Conservation (phyloP, 1,284 basidiomycete genomes). For the Boletus nobilissimus region DNA sequence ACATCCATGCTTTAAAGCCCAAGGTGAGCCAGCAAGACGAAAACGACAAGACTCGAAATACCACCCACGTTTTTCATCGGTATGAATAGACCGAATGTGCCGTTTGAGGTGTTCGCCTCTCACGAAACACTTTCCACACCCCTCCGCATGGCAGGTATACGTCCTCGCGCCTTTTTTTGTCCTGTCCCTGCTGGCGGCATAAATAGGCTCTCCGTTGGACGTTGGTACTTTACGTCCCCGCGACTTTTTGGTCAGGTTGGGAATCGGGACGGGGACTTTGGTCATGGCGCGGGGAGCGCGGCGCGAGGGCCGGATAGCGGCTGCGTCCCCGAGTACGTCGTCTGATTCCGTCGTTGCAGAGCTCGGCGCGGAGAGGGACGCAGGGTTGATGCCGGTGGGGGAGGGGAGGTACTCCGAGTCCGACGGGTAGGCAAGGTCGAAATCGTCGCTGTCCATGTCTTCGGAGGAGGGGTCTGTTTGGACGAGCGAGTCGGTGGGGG, state of each 20-base stretch:
- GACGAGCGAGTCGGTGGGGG: constrained; percentile 11
- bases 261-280: constrained; percentile 67
- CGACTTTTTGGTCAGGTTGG: constrained; percentile 80
- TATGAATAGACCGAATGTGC: constrained; percentile 73
- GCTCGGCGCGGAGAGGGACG: constrained; percentile 7
- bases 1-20: constrained; percentile 62
- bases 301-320: constrained; percentile 30
- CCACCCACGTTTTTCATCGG: constrained; percentile 71
- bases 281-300: constrained; percentile 38
- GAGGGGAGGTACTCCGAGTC: constrained; percentile 41
- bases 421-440: constrained; percentile 31
- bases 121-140: constrained; percentile 67
- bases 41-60: not conserved
- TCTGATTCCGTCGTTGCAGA: not conserved
- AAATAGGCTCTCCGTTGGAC: constrained; percentile 38
- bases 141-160: constrained; percentile 62
- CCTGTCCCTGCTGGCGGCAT: constrained; percentile 42
- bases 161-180: constrained; percentile 52
- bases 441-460: constrained; percentile 37
- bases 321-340: not conserved
- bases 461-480: constrained; percentile 21
- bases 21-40: not conserved
- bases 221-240: constrained; percentile 78
- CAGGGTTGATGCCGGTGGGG: constrained; percentile 22
- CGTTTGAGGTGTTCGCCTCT: constrained; percentile 77